phyloP scores from a whole-genome alignment of 2,329 filamentous ascomycete genomes.

The Alternaria arborescens region DNA sequence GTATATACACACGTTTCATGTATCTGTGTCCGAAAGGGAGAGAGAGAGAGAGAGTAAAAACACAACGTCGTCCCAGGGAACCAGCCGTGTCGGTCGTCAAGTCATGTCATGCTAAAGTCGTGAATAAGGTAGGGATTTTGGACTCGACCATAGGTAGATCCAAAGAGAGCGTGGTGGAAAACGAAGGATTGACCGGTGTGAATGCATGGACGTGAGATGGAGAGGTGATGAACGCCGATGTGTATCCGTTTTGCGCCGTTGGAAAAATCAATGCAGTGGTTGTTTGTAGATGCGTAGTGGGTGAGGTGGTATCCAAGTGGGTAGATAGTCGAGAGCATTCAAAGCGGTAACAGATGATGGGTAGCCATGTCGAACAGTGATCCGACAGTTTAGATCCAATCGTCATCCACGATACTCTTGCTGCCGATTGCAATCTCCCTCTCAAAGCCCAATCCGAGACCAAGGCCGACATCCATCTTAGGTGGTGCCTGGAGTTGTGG shows the following conservation, averaged over 20 bases:
- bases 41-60: neutral
- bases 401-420: conserved; percentile 31
- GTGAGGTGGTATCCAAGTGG: neutral
- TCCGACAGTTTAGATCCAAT: conserved; percentile 40
- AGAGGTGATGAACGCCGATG: conserved; percentile 2
- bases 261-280: neutral
- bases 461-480: conserved; percentile 47
- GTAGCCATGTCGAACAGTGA: neutral
- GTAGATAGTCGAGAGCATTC: neutral
- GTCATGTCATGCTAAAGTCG: conserved; percentile 16
- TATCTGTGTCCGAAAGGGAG: neutral
- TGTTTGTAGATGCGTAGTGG: neutral
- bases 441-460: conserved; percentile 42
- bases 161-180: conserved; percentile 3
- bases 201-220: neutral
- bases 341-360: neutral
- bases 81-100: conserved; percentile 9
- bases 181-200: neutral
- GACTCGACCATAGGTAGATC: neutral
- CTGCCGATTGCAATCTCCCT: conserved; percentile 36
- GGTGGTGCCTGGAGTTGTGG: conserved; percentile 51
- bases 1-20: conserved; percentile 4
- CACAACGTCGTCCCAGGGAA: neutral
- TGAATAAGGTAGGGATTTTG: neutral
- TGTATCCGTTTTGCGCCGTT: conserved; percentile 4